phyloP scores from a whole-genome alignment of 148 eudicot genomes.

The Diospyros lotus region DNA sequence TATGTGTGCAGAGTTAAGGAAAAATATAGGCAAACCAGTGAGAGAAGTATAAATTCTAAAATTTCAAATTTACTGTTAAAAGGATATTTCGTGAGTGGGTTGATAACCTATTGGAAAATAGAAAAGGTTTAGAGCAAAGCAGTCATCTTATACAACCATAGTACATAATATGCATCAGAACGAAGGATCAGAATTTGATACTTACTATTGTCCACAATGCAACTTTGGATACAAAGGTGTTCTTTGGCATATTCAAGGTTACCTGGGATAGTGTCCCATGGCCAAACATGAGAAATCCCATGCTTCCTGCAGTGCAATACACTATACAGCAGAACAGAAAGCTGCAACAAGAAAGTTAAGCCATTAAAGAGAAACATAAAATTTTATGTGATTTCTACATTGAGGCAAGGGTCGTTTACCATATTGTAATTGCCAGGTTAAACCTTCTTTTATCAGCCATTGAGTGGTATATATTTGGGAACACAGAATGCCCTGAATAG shows the following conservation, averaged over 20 bases:
- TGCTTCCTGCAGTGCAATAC: constrained; percentile 63
- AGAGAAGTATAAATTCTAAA: not conserved
- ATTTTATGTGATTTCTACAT: not conserved
- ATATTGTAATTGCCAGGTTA: constrained; percentile 46
- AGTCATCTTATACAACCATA: not conserved
- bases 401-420: constrained; percentile 26
- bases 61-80: constrained; percentile 10
- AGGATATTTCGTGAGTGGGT: constrained; percentile 81
- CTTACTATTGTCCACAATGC: constrained; percentile 88
- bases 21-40: not conserved
- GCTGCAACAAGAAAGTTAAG: constrained; percentile 34
- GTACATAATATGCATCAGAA: not conserved
- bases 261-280: constrained; percentile 65
- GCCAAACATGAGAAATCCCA: constrained; percentile 91
- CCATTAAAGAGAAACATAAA: not conserved
- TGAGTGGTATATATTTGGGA: constrained; percentile 89
- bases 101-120: constrained; percentile 48
- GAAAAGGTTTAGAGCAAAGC: not conserved
- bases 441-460: constrained; percentile 86
- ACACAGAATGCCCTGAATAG: constrained; percentile 78
- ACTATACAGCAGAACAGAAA: constrained; percentile 55
- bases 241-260: constrained; percentile 72
- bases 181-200: not conserved
- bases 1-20: constrained; percentile 47
- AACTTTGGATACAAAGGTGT: constrained; percentile 48